Base-by-base conservation (phyloP, 345 rosid species). In the Populus ilicifolia region DNA sequence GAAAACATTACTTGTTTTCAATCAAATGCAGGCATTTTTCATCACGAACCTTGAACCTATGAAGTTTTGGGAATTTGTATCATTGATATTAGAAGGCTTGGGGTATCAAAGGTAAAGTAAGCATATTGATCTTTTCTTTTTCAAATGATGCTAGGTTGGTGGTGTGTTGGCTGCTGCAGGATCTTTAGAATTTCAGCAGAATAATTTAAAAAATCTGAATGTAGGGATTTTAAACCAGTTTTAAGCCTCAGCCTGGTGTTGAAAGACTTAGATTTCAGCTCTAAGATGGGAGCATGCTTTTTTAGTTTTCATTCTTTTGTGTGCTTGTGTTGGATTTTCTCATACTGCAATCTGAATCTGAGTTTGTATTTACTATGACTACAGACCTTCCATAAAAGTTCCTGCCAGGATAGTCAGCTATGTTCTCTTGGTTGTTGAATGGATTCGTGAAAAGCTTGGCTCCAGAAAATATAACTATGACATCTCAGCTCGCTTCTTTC, bases 21-120 rank as follows among this genome's bases (percentile, higher is more conserved):
- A 77, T 78, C n/a, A 50, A 71, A 66, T 95, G 85, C 82, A 96
- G 98, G 97, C 90, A 38, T 96, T 93, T 81, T 92, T 93, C 77
- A 89, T 96, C 86, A 96, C 98, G 6, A 91, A 96, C 87, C 84
- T 83, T 13, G 86, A 93, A 86, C 97, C 94, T 10, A 70, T 91
- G 77, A 89, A 77, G 84, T 93, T 92, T 78, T 92, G 92, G 96
- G 91, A 89, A 67, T 93, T 93, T 82, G 87, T 90, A 13, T 88
- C 94, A 66, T 77, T 79, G 67, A 75, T 93, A 65, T 80, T 91
- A 75, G 92, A 86, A 84, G 93, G 94, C 82, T 74, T 96, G 88
- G 92, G 93, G 69, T 93, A 91, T 86, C 90, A 87, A 80, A 90
- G 99, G 99, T 96, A 85, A 77, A 36, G 8, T 35, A 56, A 44